Evolutionary conservation across 345 rosid genomes (phyloP).

Genomic region (Geranium rotundifolium): DNA sequence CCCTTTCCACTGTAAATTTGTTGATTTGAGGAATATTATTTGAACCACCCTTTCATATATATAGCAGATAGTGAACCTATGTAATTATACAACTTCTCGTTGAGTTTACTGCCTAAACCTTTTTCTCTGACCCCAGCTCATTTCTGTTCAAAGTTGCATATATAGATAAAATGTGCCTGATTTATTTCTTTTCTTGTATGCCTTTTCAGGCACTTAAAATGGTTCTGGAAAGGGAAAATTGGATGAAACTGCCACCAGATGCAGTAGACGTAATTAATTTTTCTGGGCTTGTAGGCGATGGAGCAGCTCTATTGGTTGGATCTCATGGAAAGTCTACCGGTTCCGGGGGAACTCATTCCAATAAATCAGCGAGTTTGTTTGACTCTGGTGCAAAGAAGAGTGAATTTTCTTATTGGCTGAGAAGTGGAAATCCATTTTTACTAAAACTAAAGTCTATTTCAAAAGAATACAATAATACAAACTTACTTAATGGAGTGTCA

Average conservation of each 20-base stretch:
- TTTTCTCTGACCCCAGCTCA: too few species aligned
- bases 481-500: constrained; percentile 29
- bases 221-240: constrained; percentile 95
- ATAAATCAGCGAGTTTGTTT: constrained; percentile 29
- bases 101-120: too few species aligned
- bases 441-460: constrained; percentile 35
- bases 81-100: too few species aligned
- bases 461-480: constrained; percentile 35
- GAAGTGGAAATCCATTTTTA: constrained; percentile 75
- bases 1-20: too few species aligned
- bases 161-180: too few species aligned
- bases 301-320: constrained; percentile 67
- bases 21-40: too few species aligned
- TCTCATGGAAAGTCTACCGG: constrained; percentile 21
- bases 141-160: too few species aligned
- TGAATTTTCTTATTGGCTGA: constrained; percentile 74
- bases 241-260: constrained; percentile 70
- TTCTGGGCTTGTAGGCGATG: constrained; percentile 93
- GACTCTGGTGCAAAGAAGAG: constrained; percentile 37
- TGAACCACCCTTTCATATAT: too few species aligned
- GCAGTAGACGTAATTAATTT: constrained; percentile 60
- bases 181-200: too few species aligned
- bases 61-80: too few species aligned
- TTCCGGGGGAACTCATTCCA: constrained; percentile 34
- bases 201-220: constrained; percentile 77